phyloP scores from a whole-genome alignment of 768 basidiomycete species.

The Kwoniella sp. region DNA sequence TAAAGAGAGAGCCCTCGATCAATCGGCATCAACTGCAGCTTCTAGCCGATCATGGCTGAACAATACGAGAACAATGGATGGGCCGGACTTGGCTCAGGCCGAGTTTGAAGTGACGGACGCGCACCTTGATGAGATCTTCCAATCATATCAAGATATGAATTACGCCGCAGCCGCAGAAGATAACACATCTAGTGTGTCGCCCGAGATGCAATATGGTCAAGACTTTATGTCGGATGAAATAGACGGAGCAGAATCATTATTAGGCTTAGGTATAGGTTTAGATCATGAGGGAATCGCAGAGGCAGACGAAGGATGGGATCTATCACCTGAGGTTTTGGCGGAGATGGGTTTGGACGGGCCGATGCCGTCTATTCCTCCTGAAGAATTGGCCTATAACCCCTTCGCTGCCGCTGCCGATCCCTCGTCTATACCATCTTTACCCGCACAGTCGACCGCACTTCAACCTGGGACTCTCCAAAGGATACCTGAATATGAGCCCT shows the following conservation, averaged over 20 bases:
- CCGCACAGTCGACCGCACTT: background rate
- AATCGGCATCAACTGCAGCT: background rate
- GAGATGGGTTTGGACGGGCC: slow-evolving; percentile 3
- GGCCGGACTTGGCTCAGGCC: slow-evolving; percentile 1
- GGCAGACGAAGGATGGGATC: slow-evolving; percentile 1
- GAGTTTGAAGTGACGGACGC: slow-evolving; percentile 3
- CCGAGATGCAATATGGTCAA: too few relatives aligned
- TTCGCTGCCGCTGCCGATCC: slow-evolving; percentile 8
- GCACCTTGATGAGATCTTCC: slow-evolving; percentile 6
- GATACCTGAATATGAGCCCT: background rate
- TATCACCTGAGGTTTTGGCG: background rate
- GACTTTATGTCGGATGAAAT: background rate
- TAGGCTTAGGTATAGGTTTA: too few relatives aligned
- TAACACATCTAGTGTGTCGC: too few relatives aligned
- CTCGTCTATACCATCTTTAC: background rate
- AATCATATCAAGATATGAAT: slow-evolving; percentile 1
- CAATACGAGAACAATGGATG: background rate
- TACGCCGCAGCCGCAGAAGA: background rate
- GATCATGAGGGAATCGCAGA: background rate
- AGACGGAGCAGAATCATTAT: background rate
- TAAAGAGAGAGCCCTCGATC: background rate
- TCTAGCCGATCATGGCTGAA: background rate
- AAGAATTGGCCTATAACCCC: slow-evolving; percentile 1
- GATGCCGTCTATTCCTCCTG: background rate
- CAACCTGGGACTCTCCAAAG: background rate